Percentiles rank a stretch among this genome's conserved stretches.
Conservation (phyloP, 2,329 filamentous ascomycete species). For the Ascochyta clinopodiicola region DNA sequence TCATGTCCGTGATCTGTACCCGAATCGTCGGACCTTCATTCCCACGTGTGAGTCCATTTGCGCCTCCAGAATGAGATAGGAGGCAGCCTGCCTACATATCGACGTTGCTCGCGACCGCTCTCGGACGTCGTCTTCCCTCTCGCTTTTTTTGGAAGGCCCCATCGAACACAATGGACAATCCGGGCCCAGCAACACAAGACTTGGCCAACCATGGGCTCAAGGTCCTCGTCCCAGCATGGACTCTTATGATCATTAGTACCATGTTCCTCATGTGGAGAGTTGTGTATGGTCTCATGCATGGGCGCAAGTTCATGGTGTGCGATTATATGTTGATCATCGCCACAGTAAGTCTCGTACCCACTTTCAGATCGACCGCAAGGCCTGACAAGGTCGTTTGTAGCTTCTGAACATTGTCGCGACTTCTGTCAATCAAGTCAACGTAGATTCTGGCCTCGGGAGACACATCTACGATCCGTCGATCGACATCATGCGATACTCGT, state of each 20-base stretch:
- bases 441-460: slow-evolving; percentile 30
- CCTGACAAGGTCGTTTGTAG: slow-evolving; percentile 19
- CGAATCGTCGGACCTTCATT: background rate
- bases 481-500: slow-evolving; percentile 25
- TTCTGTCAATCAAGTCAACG: slow-evolving; percentile 17
- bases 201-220: slow-evolving; percentile 33
- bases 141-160: background rate
- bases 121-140: background rate
- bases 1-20: background rate
- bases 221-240: slow-evolving; percentile 29
- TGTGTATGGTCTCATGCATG: slow-evolving; percentile 26
- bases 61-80: background rate
- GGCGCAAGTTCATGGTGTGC: slow-evolving; percentile 30
- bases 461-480: slow-evolving; percentile 34
- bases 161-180: slow-evolving; percentile 16
- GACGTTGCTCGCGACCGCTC: background rate
- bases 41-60: background rate
- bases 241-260: slow-evolving; percentile 28
- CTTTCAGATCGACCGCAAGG: background rate
- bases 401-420: slow-evolving; percentile 26
- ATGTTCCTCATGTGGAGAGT: slow-evolving; percentile 35
- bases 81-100: slow-evolving; percentile 5
- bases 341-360: slow-evolving; percentile 24
- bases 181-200: slow-evolving; percentile 21
- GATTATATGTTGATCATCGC: slow-evolving; percentile 39